A percentile compares a stretch with the other conserved stretches of the same genome.
These are phyloP conservation scores for Triangularia verruculosa DNA, from an alignment of 2,329 filamentous ascomycete genomes.

Conservation along the genomic window DNA sequence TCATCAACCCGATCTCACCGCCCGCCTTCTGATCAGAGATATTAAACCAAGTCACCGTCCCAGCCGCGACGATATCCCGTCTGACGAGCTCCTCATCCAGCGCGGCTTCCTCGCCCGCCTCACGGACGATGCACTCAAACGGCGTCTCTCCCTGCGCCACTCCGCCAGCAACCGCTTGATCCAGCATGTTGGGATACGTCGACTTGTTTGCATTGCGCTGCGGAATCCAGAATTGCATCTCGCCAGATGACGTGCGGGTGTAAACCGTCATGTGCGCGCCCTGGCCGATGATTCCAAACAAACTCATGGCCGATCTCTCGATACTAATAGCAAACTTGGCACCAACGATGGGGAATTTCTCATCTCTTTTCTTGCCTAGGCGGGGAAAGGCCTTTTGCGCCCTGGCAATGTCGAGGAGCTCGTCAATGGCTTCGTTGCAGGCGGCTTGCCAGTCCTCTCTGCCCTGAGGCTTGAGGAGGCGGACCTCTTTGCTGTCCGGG, in stretches of 20 bases:
- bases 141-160: slow-evolving; percentile 61
- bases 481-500: background rate
- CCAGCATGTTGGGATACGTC: slow-evolving; percentile 68
- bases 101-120: slow-evolving; percentile 69
- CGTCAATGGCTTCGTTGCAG: background rate
- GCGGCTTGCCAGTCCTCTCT: background rate
- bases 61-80: slow-evolving; percentile 48
- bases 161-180: slow-evolving; percentile 73
- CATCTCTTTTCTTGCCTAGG: slow-evolving; percentile 5
- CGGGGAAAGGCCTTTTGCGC: background rate
- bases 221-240: slow-evolving; percentile 66
- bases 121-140: slow-evolving; percentile 63
- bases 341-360: slow-evolving; percentile 12
- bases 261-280: slow-evolving; percentile 56
- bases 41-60: slow-evolving; percentile 66
- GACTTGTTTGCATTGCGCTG: slow-evolving; percentile 59
- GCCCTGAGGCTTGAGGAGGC: background rate
- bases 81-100: slow-evolving; percentile 58
- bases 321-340: slow-evolving; percentile 14
- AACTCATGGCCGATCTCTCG: slow-evolving; percentile 47
- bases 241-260: slow-evolving; percentile 46
- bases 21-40: slow-evolving; percentile 60
- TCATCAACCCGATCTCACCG: slow-evolving; percentile 58
- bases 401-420: background rate
- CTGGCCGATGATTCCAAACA: slow-evolving; percentile 62